A percentile compares a stretch with the other conserved stretches of the same genome.
Conservation (phyloP, 306 rosid genomes). For the Lotus japonicus region DNA sequence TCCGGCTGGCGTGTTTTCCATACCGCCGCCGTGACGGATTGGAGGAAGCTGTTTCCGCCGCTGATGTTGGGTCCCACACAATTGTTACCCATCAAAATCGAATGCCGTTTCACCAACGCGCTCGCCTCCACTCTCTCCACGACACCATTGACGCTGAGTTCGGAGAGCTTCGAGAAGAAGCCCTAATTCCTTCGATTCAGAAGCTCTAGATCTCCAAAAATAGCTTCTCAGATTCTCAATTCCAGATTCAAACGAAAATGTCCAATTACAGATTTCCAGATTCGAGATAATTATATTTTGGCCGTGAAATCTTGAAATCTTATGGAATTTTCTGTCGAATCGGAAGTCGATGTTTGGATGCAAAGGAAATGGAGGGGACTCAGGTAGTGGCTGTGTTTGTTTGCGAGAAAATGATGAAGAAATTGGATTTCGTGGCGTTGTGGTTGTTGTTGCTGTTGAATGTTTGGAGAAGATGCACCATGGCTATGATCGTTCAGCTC, state of each 20-base stretch:
- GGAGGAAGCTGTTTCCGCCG: conserved; percentile 52
- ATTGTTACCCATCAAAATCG: conserved; percentile 76
- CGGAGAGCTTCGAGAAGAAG: conserved; percentile 22
- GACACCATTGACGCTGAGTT: conserved; percentile 29
- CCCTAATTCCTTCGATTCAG: not conserved
- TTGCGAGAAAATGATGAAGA: not conserved
- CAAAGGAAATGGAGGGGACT: not conserved
- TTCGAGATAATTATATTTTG: not conserved
- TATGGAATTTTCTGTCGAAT: not conserved
- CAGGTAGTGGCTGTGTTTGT: not conserved
- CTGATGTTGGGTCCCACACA: conserved; percentile 78
- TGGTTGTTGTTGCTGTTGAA: not conserved
- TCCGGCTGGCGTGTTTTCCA: conserved; percentile 68
- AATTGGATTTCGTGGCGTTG: too few species aligned
- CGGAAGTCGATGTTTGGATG: not conserved
- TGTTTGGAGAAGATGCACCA: not conserved
- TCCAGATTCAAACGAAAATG: not conserved
- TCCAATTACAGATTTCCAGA: not conserved
- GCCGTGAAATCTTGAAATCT: not conserved
- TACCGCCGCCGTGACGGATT: conserved; percentile 63
- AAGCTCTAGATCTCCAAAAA: not conserved
- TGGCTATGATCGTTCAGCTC: not conserved
- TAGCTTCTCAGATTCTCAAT: not conserved
- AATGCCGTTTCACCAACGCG: conserved; percentile 16
- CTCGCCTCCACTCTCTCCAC: conserved; percentile 24